Percentiles rank a stretch among this genome's conserved stretches.
phyloP scores from a whole-genome alignment of 2,329 filamentous ascomycete genomes.

The Fragosphaeria purpurea region DNA sequence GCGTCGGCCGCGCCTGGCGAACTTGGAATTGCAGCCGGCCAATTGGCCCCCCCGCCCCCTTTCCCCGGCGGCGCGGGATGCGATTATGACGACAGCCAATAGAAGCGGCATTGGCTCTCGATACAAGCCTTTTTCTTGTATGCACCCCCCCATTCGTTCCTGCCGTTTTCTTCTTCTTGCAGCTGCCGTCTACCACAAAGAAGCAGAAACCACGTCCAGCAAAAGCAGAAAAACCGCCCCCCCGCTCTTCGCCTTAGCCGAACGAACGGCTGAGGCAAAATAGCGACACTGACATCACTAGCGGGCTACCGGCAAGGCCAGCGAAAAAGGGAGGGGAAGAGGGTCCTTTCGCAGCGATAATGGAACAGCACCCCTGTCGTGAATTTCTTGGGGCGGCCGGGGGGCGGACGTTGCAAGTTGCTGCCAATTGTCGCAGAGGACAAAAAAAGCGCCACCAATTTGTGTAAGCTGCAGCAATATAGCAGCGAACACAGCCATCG shows the following conservation, averaged over 20 bases:
- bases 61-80: constrained; percentile 15
- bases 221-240: too few species aligned
- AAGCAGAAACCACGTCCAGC: too few species aligned
- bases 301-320: not conserved
- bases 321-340: not conserved
- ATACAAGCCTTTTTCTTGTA: not conserved
- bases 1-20: not conserved
- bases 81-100: constrained; percentile 19
- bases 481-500: too few species aligned
- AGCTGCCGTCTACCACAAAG: too few species aligned
- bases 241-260: too few species aligned
- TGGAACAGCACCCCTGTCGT: constrained; percentile 1
- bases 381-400: constrained; percentile 1
- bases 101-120: not conserved
- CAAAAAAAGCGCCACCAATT: too few species aligned
- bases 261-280: not conserved
- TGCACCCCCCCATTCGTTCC: not conserved
- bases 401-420: too few species aligned
- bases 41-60: not conserved
- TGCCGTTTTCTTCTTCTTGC: not conserved
- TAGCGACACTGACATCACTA: constrained; percentile 8
- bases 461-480: too few species aligned
- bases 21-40: not conserved
- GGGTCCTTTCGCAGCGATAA: not conserved
- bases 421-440: too few species aligned